Base-by-base conservation (phyloP, 2,329 filamentous ascomycete species). In the Colletotrichum noveboracense region DNA sequence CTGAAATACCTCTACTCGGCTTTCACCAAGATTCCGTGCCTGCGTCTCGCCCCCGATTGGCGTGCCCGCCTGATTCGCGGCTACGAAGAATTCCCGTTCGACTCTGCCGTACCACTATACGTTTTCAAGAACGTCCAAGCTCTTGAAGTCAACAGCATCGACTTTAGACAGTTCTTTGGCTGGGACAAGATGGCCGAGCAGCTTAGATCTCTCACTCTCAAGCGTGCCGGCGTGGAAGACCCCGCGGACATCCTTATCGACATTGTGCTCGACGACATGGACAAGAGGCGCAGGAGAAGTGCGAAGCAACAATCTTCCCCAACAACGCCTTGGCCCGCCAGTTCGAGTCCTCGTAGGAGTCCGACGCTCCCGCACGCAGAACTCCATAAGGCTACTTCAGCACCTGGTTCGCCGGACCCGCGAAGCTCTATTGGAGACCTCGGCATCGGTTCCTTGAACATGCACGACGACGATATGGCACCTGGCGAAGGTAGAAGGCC, bases 11-110 rank as follows among this genome's bases (percentile, higher is more conserved):
- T 99, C 38, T 99, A 98, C 87, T 98, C 97, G 56, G 95, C 97
- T 73, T 99, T 98, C 83, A 99, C 97, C 81, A 99, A 98, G 87
- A 98, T 99, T 58, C 97, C 97, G 0, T 98, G 95, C 82, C 88
- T 99, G 77, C 93, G 94, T 78, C 89, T 99, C 71, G 93, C 96
- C 32, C 96, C 96, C n/a, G 97, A 99, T 84, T 96, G 96, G 88
- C 94, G 95, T 79, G 96, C 96, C 65, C 93, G 94, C 69, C 88
- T 98, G 76, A 98, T 99, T 79, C 91, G 93, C 79, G 96, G 96
- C 32, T 98, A 97, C 82, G 97, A 99, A 85, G 96, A 98, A 85
- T 99, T 98, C 79, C 97, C 97, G 4, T 98, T 98, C 84, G 97
- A 99, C 85, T 98, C 95, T 28, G 97, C 97, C 24, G 97, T 99